Evolutionary conservation across 208 protist species (phyloP), one percentile per base, ranked within the genome.

Genomic region (Jaenimonas drosophilae): DNA sequence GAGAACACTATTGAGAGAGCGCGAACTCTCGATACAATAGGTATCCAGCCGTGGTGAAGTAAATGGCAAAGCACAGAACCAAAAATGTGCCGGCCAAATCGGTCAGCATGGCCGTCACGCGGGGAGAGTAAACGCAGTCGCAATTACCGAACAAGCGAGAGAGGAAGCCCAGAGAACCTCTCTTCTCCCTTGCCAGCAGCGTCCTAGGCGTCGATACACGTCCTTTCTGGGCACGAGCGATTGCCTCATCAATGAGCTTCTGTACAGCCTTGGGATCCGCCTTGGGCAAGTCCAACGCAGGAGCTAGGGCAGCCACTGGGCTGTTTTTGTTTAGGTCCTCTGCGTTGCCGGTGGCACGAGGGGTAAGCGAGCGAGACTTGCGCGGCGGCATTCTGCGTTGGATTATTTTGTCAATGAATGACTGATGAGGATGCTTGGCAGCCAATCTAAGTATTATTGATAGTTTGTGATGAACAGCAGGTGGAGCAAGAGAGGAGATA

Each of bases 241-340:
- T 54, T 17, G 83, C 83, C 23, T 83, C 65, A 32, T 88, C 76
- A 34, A 91, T 78, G 25, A 88, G 57, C 29, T 58, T 55, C 69
- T 86, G 64, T 42, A 91, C 83, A 3, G 64, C 69, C 1, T 34
- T 65, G 54, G 70, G 64, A 53, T 87, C 75, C 4, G 67, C 45
- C 51, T 64, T 19, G 30, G 66, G 29, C 43, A 78, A 47, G n/a
- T n/a, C n/a, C n/a, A n/a, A n/a, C n/a, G n/a, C n/a, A n/a, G n/a
- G n/a, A n/a, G n/a, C n/a, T n/a, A n/a, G n/a, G n/a, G n/a, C n/a
- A n/a, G n/a, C n/a, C n/a, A n/a, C n/a, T n/a, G n/a, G n/a, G n/a
- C n/a, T n/a, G n/a, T n/a, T n/a, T n/a, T n/a, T n/a, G n/a, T n/a
- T n/a, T n/a, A n/a, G n/a, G n/a, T n/a, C n/a, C n/a, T n/a, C n/a